Evolutionary conservation across 257 asterid species (phyloP), one percentile per base, ranked within the genome.

Genomic region (Salvia rosmarinus): DNA sequence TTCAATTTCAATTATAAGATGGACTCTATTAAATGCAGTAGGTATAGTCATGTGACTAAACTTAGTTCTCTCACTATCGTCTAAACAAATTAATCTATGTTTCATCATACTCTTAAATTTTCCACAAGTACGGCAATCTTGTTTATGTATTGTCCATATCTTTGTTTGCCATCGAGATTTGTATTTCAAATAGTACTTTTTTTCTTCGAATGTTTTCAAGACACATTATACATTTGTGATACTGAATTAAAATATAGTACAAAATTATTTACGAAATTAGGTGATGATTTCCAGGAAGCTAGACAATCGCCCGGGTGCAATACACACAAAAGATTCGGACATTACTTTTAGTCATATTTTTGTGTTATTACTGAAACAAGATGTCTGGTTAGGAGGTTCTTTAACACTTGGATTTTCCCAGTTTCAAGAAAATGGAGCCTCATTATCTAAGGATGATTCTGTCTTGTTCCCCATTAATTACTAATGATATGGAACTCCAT

Each of bases 361-460:
- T 23, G 35, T 23, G 11, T 55, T 25, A 75, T 64, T 49, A 43
- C 58, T 63, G 56, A n/a, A 64, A 46, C 59, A 75, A 11, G 14
- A 46, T 75, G 81, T 79, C 69, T 75, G 34, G 35, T 68, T 61
- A 11, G 51, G 23, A 25, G 49, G 25, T 4, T 37, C 25, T n/a
- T 52, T 6, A 16, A 64, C 52, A 44, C 70, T 59, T 46, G 32
- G 3, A 74, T 28, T 46, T 71, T 60, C 54, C 78, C 66, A 67
- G 35, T 76, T 76, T 72, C 81, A 72, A 76, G 84, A 80, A 67
- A 63, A 73, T 67, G 84, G 78, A 70, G 46, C 81, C 80, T 75
- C 44, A 79, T 50, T 71, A 44, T 47, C 74, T 34, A 64, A 63
- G 39, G 61, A 49, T 67, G 72, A 2, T 58, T 63, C 54, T 59